Base-by-base conservation (phyloP, 2,329 filamentous ascomycete species). In the Pseudogymnoascus sp. region DNA sequence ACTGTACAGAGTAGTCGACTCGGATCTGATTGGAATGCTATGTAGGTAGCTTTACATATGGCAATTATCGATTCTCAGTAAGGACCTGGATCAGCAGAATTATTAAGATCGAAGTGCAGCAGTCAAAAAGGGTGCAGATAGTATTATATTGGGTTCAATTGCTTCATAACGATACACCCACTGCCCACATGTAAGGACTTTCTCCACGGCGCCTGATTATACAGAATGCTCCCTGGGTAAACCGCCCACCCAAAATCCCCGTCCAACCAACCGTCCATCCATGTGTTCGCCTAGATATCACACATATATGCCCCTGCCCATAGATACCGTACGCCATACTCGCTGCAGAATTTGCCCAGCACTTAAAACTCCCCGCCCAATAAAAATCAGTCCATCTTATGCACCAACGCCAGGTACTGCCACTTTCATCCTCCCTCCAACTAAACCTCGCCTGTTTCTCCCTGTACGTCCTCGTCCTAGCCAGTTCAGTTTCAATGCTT, bases 401-500 rank as follows among this genome's bases (percentile, higher is more conserved):
- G 47, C 47, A 20, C 47, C 47, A 54, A 54, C 59, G 16, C 59
- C 39, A 25, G 57, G 41, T 28, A 39, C 41, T 20, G 38, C 66
- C 63, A 50, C 67, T 63, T 57, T 61, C 50, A 72, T 68, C 59
- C 69, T 69, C 4, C 69, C 69, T 9, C 70, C 71, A 0, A 97
- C 92, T 71, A 97, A 93, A 0, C 94, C 94, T 65, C 91, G 84
- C 60, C 94, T 79, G 73, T 97, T 95, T 65, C 94, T 81, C 0
- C 94, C 94, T 3, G 92, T 97, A 36, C 94, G 78, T 0, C 93
- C 93, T 54, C 94, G 81, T 0, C 93, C 93, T 1, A 99, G 81
- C 94, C 94, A 99, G 74, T 99, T 99, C 69, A 97, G 85, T 76
- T 97, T 99, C 64, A 99, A 78, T 68, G 94, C 86, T 70, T 90